Conservation (phyloP, 1,284 basidiomycete species). For the Cryptococcus neoformans region DNA sequence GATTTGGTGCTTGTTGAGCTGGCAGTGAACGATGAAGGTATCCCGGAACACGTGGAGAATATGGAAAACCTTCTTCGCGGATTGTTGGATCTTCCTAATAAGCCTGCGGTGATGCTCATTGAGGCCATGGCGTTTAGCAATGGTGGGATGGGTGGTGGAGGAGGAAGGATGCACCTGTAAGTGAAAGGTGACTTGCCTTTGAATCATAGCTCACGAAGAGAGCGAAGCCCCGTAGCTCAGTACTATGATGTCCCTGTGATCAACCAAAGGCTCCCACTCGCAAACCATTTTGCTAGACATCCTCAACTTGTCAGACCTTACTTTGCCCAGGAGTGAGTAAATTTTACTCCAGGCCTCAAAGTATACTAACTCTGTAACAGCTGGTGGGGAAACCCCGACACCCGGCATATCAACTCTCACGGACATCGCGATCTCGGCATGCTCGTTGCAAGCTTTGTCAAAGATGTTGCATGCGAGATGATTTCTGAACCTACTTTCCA, state of each 20-base stretch:
- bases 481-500: slow-evolving; percentile 19
- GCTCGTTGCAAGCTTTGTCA: slow-evolving; percentile 37
- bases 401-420: slow-evolving; percentile 40
- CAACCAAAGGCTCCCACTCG: slow-evolving; percentile 44
- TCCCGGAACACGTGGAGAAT: slow-evolving; percentile 43
- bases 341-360: neutral
- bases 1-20: slow-evolving; percentile 47
- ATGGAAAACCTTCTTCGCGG: slow-evolving; percentile 49
- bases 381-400: slow-evolving; percentile 44
- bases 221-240: slow-evolving; percentile 39
- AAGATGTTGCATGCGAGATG: slow-evolving; percentile 41
- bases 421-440: slow-evolving; percentile 45
- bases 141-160: slow-evolving; percentile 47
- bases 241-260: slow-evolving; percentile 48
- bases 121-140: slow-evolving; percentile 43
- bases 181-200: neutral
- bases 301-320: slow-evolving; percentile 42
- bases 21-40: slow-evolving; percentile 46
- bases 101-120: slow-evolving; percentile 43
- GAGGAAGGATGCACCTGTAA: slow-evolving; percentile 45
- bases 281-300: slow-evolving; percentile 44
- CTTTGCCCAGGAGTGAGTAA: slow-evolving; percentile 41
- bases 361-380: slow-evolving; percentile 13
- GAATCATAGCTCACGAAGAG: neutral
- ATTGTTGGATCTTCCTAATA: slow-evolving; percentile 34